Percentiles rank a stretch among this genome's conserved stretches.
phyloP scores from a whole-genome alignment of 345 rosid species.

The Pugionium cornutum region DNA sequence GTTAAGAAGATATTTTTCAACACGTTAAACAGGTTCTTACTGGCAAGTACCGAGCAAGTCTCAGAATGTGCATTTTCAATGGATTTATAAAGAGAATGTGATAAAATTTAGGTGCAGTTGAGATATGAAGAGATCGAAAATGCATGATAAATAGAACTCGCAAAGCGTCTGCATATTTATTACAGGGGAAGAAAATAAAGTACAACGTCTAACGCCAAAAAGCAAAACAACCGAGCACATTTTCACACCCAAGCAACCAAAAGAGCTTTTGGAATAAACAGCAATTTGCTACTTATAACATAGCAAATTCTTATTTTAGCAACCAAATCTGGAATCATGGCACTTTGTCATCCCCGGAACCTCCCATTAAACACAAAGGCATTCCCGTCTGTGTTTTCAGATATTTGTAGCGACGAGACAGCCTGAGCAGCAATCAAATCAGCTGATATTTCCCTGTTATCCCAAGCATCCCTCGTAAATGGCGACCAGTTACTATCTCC shows the following conservation, averaged over 20 bases:
- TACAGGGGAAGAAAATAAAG: not conserved
- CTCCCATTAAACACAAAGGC: conserved; percentile 57
- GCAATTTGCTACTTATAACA: not conserved
- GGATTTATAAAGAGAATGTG: not conserved
- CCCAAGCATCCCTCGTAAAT: conserved; percentile 47
- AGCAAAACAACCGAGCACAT: conserved; percentile 10
- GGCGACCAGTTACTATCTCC: conserved; percentile 60
- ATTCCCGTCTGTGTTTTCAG: conserved; percentile 61
- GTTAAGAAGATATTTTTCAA: conserved; percentile 12
- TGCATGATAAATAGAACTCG: conserved; percentile 9
- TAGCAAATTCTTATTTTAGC: not conserved
- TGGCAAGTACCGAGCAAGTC: not conserved
- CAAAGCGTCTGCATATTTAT: conserved; percentile 5
- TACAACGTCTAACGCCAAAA: not conserved
- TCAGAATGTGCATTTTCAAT: not conserved
- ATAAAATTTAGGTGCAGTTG: not conserved
- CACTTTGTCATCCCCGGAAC: conserved; percentile 46
- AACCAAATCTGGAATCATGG: conserved; percentile 10
- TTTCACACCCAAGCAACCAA: conserved; percentile 20
- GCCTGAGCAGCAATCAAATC: conserved; percentile 79
- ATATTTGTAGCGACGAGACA: conserved; percentile 81
- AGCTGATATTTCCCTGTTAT: conserved; percentile 60
- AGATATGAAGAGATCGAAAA: not conserved
- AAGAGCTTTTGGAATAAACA: conserved; percentile 10
- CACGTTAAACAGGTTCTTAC: not conserved